Evolutionary conservation across 1,139 yeast species (phyloP).

Genomic region (Kodamaea sp.): DNA sequence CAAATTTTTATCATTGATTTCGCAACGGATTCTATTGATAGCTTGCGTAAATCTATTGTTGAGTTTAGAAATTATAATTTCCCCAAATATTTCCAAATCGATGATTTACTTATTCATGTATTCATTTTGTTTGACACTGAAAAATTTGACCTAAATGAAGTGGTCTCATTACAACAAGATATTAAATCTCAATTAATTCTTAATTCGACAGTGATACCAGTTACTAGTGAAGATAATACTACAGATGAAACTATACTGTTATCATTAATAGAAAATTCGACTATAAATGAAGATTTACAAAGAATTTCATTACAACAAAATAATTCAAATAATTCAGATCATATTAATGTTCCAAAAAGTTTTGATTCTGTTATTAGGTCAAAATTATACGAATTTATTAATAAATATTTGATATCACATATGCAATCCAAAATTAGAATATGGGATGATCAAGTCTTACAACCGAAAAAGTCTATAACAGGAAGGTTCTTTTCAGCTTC

Average conservation of each 20-base stretch:
- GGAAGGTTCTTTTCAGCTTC: conserved; percentile 72
- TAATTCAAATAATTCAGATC: conserved; percentile 12
- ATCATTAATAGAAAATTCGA: conserved; percentile 35
- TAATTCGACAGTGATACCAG: conserved; percentile 29
- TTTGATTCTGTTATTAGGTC: conserved; percentile 40
- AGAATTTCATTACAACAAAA: conserved; percentile 28
- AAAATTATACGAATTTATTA: conserved; percentile 52
- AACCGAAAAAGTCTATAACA: conserved; percentile 68
- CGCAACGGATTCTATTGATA: conserved; percentile 46
- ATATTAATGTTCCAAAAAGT: conserved; percentile 27
- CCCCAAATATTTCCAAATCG: conserved; percentile 58
- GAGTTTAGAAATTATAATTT: conserved; percentile 42
- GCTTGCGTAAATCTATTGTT: conserved; percentile 36
- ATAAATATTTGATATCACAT: conserved; percentile 62
- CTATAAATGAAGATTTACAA: conserved; percentile 55
- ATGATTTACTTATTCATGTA: conserved; percentile 50
- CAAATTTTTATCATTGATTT: conserved; percentile 65
- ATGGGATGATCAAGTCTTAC: conserved; percentile 77
- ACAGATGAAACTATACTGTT: conserved; percentile 15
- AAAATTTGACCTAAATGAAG: conserved; percentile 14
- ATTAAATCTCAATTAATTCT: conserved; percentile 27
- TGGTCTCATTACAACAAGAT: conserved; percentile 27
- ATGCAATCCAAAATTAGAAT: conserved; percentile 69
- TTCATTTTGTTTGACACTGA: conserved; percentile 37
- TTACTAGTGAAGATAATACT: conserved; percentile 8